Evolutionary conservation across 2,329 filamentous ascomycete species (phyloP), one percentile per base, ranked within the genome.

Genomic region (Alternaria brassicicola): DNA sequence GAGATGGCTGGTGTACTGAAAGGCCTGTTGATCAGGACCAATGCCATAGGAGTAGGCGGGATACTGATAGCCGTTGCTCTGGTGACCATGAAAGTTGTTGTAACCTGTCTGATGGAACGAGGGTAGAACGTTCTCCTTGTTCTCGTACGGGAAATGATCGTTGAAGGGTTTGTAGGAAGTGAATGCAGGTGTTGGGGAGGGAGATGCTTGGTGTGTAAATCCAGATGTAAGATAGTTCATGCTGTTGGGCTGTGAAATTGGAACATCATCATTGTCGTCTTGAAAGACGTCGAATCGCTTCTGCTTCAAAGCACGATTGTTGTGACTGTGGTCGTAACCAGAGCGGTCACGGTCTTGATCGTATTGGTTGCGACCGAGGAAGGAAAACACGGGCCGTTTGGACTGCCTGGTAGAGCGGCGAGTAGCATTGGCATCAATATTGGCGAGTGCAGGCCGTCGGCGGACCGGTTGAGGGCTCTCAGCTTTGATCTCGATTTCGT

Each of bases 251-350:
- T 75, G 74, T 15, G 61, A 61, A 46, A 76, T 76, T 6, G 73
- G 55, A 23, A 69, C 57, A 5, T 73, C 68, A 13, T 73, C 68
- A 13, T 73, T 68, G 6, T 55, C 52, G 41, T 81, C 79, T 43
- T 79, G 75, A 60, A 78, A 80, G 50, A 82, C 77, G 36, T 78
- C 74, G 38, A 82, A 75, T 17, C 71, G 70, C 59, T 77, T 78
- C 15, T 71, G 71, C 66, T 77, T 73, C 2, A 66, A 52, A 52
- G 60, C 74, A 55, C 68, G 68, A 8, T 68, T 69, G 19, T 60
- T 66, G 21, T 69, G 53, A 10, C 59, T 65, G 48, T 75, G 74
- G 5, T 66, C 69, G 41, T 76, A 75, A 19, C 71, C 75, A 26
- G 76, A 62, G 30, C 76, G 75, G 17, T 47, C 39, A 25, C 57